Percentiles rank a stretch among this genome's conserved stretches.
phyloP scores from a whole-genome alignment of 306 rosid genomes.

The Corylus heterophylla region DNA sequence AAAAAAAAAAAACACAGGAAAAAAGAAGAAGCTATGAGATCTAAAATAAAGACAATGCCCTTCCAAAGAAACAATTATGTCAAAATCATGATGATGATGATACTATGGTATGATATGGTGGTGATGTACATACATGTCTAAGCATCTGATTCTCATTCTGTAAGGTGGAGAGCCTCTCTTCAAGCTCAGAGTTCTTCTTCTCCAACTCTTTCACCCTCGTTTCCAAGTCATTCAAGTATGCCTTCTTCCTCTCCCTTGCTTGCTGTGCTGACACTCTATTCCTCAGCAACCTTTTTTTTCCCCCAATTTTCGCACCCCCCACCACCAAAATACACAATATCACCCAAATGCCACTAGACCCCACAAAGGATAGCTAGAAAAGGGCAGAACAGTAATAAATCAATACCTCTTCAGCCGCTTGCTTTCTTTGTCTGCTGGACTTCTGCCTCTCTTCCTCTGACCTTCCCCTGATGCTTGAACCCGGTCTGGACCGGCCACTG shows the following conservation, averaged over 20 bases:
- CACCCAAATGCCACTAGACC: conserved; percentile 30
- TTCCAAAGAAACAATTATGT: not conserved
- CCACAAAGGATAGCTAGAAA: conserved; percentile 4
- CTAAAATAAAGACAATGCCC: not conserved
- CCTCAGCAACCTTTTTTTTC: conserved; percentile 68
- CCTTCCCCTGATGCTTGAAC: conserved; percentile 65
- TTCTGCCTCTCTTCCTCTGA: conserved; percentile 87
- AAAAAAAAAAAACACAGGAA: not conserved
- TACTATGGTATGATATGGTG: not conserved
- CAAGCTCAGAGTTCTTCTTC: conserved; percentile 78
- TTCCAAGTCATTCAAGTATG: conserved; percentile 83
- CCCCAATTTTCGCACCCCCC: conserved; percentile 13
- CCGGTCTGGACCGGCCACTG: conserved; percentile 64
- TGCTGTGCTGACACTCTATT: conserved; percentile 98
- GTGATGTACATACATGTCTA: conserved; percentile 64
- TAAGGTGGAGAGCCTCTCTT: conserved; percentile 81
- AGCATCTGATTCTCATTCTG: conserved; percentile 99
- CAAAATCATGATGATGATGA: not conserved
- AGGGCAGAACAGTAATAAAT: conserved; percentile 3
- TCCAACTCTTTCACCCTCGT: conserved; percentile 68
- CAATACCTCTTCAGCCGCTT: conserved; percentile 83
- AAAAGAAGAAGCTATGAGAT: no score
- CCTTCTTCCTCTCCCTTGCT: conserved; percentile 98
- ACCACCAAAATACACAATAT: conserved; percentile 1
- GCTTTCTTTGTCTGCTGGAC: conserved; percentile 92